Evolutionary conservation across 1,284 basidiomycete genomes (phyloP).

Genomic region (Athelia psychrophila): DNA sequence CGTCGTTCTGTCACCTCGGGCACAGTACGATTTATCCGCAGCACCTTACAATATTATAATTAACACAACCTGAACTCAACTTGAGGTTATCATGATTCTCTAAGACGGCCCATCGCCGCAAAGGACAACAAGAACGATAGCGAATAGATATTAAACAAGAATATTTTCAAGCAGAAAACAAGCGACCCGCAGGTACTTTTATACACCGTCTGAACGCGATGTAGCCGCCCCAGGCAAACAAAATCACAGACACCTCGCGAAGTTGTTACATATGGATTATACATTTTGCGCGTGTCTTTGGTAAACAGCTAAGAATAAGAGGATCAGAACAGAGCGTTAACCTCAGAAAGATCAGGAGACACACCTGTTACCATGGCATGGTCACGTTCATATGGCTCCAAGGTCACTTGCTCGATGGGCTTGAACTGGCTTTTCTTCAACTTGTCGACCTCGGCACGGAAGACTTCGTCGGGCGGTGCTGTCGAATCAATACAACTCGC

Average conservation of each 20-base stretch:
- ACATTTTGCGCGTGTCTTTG: constrained; percentile 36
- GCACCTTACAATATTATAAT: too few species aligned
- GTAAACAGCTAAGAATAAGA: constrained; percentile 45
- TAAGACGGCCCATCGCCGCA: too few species aligned
- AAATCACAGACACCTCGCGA: constrained; percentile 13
- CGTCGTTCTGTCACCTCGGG: too few species aligned
- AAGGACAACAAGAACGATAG: too few species aligned
- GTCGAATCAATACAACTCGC: constrained; percentile 99
- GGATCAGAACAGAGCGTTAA: not conserved
- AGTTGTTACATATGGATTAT: constrained; percentile 21
- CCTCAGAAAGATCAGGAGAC: constrained; percentile 14
- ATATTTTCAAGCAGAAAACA: not conserved
- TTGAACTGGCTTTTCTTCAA: constrained; percentile 84
- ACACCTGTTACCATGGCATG: constrained; percentile 79
- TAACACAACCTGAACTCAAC: too few species aligned
- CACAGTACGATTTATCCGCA: too few species aligned
- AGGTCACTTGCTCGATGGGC: constrained; percentile 91
- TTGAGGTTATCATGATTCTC: too few species aligned
- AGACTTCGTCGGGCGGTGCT: constrained; percentile 85
- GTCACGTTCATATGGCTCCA: constrained; percentile 83
- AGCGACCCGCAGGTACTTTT: not conserved
- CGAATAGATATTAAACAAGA: not conserved
- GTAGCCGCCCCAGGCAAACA: constrained; percentile 7
- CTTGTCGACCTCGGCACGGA: constrained; percentile 86
- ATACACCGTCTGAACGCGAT: not conserved